Evolutionary conservation across 306 rosid genomes (phyloP), one percentile per base, ranked within the genome.

Genomic region (Lupinus albus): DNA sequence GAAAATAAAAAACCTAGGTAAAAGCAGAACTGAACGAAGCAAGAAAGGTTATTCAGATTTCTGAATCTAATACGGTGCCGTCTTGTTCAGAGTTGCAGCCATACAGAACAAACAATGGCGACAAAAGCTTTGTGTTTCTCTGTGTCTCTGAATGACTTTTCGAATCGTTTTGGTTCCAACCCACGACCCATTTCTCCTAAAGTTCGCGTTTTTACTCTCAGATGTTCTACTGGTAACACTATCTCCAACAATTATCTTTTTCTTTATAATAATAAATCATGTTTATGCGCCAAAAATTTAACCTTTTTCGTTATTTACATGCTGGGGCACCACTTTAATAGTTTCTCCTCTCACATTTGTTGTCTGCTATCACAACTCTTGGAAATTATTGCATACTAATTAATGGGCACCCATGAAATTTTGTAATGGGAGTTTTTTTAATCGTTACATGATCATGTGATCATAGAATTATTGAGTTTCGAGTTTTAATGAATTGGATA

Each of bases 221-320:
- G 42, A 53, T 68, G 73, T 52, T 68, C 73, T 11, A 42, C 56
- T 14, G 69, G 69, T 64, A 64, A 64, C 44, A 8, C 54, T 63
- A 1, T 41, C 9, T 8, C 1, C 9, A 8, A 8, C 45, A 5
- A 11, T 15, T 15, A 2, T 15, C 14, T 47, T 14, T 47, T 13
- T 13, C 7, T 9, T 39, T 10, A 10, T 39, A 2, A 9, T 9
- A 39, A 39, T 25, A 25, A 25, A 39, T 39, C 45, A 39, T 1
- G 1, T 39, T 39, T 39, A 25, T 39, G 45, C n/a, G n/a, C 12
- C 12, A 38, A 38, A 38, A 38, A 6, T 2, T 38, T 38, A 38
- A 38, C 44, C 30, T 25, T 8, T 2, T 38, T 8, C 11, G 11
- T 38, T 38, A 38, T 38, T 38, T 2, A 4, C 61, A 25, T 25